Evolutionary conservation across 2,329 filamentous ascomycete species (phyloP).

Genomic region (Calonectria henricotiae): DNA sequence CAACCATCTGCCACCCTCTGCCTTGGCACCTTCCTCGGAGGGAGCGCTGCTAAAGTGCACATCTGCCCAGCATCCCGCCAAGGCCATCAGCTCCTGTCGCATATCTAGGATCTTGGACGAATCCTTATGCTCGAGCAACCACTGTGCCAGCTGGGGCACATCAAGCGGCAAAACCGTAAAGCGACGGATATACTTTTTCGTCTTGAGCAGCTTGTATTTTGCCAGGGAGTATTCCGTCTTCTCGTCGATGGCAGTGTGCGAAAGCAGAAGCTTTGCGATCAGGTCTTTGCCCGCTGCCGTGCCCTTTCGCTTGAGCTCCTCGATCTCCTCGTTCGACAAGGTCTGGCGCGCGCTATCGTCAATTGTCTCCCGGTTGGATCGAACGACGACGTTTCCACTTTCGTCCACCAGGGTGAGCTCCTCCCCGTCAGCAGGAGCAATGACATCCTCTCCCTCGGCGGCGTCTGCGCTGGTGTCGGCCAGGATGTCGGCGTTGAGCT

Average conservation of each 20-base stretch:
- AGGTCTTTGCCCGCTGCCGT: constrained; percentile 88
- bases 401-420: constrained; percentile 64
- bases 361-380: constrained; percentile 73
- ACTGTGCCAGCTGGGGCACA: constrained; percentile 82
- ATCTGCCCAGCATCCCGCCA: constrained; percentile 92
- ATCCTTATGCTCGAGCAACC: constrained; percentile 86
- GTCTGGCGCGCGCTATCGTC: constrained; percentile 81
- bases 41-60: constrained; percentile 75
- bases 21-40: constrained; percentile 47
- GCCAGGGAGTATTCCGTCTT: constrained; percentile 95
- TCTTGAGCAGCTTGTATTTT: constrained; percentile 96
- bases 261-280: constrained; percentile 92
- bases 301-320: constrained; percentile 81
- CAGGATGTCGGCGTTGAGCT: constrained; percentile 87
- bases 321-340: constrained; percentile 82
- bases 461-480: constrained; percentile 61
- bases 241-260: constrained; percentile 90
- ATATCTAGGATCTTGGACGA: constrained; percentile 87
- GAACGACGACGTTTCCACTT: constrained; percentile 65
- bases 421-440: constrained; percentile 59
- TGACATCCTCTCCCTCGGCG: constrained; percentile 64
- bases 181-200: constrained; percentile 91
- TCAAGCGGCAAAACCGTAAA: constrained; percentile 91
- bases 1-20: constrained; percentile 76
- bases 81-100: constrained; percentile 84